Evolutionary conservation across 2,329 filamentous ascomycete species (phyloP).

Genomic region (Juglanconis oblonga): DNA sequence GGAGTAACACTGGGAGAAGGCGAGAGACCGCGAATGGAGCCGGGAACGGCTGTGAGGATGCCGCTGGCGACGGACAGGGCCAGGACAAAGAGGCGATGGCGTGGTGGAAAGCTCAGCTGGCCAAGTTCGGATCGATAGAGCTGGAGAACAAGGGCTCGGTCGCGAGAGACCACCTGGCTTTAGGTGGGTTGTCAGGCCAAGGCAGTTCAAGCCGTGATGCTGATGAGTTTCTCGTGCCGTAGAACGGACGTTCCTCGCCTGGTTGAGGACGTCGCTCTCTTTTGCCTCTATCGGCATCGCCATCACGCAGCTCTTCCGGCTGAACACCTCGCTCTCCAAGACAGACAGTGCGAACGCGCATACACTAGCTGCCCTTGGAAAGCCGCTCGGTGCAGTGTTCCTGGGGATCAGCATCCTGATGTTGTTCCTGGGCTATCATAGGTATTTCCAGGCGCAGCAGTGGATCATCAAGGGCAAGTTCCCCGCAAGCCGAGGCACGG

Average conservation of each 20-base stretch:
- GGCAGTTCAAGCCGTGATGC: not conserved
- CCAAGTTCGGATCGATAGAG: constrained; percentile 62
- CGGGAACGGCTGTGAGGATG: constrained; percentile 3
- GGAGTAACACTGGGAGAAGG: constrained; percentile 1
- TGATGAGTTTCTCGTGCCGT: constrained; percentile 8
- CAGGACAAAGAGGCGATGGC: constrained; percentile 26
- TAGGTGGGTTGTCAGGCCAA: constrained; percentile 51
- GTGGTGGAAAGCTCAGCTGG: constrained; percentile 51
- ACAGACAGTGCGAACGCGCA: constrained; percentile 32
- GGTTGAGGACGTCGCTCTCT: constrained; percentile 77
- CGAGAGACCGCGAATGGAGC: not conserved
- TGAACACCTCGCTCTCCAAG: constrained; percentile 63
- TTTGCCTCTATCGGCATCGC: constrained; percentile 83
- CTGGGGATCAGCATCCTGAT: constrained; percentile 73
- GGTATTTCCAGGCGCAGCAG: constrained; percentile 74
- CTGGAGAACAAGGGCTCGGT: constrained; percentile 84
- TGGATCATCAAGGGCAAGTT: constrained; percentile 76
- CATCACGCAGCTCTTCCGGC: constrained; percentile 79
- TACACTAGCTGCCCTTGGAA: constrained; percentile 62
- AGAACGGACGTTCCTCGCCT: constrained; percentile 84
- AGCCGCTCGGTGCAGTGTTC: constrained; percentile 74
- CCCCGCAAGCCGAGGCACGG: constrained; percentile 50
- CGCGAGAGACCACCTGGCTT: constrained; percentile 75
- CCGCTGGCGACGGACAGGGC: constrained; percentile 11
- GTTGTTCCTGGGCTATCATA: constrained; percentile 71